These are phyloP conservation scores for Saccharum officinarum DNA, from an alignment of 176 grass and related monocot species.

Conservation along the genomic window DNA sequence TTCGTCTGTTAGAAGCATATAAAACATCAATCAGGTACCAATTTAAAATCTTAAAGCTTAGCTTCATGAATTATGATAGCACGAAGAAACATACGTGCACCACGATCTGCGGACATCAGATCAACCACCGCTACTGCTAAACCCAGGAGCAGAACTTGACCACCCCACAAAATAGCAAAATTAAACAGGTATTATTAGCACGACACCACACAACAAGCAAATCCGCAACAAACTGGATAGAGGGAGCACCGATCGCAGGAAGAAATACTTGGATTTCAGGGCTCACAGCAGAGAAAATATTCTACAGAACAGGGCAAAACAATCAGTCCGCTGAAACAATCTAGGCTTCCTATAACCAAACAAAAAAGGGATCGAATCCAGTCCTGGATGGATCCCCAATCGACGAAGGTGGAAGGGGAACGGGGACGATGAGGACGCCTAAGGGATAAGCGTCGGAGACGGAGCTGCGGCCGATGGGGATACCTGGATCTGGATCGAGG, in stretches of 20 bases:
- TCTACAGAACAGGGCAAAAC: neutral
- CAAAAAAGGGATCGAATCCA: neutral
- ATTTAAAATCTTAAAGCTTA: neutral
- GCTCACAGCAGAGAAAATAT: too few species aligned
- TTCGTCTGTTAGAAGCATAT: neutral
- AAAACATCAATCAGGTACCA: neutral
- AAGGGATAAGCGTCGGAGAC: neutral
- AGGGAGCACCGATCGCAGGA: neutral
- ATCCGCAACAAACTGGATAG: neutral
- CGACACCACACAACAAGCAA: neutral
- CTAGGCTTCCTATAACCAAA: neutral
- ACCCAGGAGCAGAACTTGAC: neutral
- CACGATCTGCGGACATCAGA: neutral
- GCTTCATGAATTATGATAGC: neutral
- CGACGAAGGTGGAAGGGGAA: neutral
- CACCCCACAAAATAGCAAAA: neutral
- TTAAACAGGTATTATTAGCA: neutral
- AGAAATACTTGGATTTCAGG: neutral
- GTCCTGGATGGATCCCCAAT: neutral
- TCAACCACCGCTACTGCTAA: neutral
- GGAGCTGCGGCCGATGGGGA: neutral
- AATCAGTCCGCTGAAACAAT: neutral
- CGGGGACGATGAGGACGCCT: neutral
- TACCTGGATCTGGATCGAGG: slow-evolving; percentile 39
- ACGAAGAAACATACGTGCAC: neutral